These are phyloP conservation scores for Paramecium caudatum DNA, from an alignment of 73 alveolate species.

Conservation along the genomic window DNA sequence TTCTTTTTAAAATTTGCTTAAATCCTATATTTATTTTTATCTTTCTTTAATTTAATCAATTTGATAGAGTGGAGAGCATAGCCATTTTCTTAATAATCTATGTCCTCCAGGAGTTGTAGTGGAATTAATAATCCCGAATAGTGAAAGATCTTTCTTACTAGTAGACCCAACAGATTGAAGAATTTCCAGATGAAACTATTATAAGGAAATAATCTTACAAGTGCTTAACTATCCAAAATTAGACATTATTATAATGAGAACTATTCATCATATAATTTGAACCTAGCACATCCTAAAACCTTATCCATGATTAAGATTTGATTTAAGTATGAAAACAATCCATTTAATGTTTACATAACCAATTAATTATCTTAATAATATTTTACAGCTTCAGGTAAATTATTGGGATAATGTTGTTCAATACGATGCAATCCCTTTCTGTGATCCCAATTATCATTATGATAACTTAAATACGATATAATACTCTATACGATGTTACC, in stretches of 20 bases:
- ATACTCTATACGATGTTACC: slow-evolving; percentile 13
- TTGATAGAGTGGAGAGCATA: slow-evolving; percentile 82
- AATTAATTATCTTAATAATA: neutral
- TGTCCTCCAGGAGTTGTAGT: slow-evolving; percentile 85
- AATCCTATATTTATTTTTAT: slow-evolving; percentile 81
- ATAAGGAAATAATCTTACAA: neutral
- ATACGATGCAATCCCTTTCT: slow-evolving; percentile 54
- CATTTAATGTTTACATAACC: slow-evolving; percentile 48
- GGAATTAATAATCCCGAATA: slow-evolving; percentile 78
- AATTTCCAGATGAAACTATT: slow-evolving; percentile 62
- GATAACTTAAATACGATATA: slow-evolving; percentile 13
- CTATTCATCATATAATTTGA: slow-evolving; percentile 67
- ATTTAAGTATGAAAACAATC: slow-evolving; percentile 64
- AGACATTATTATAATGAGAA: slow-evolving; percentile 43
- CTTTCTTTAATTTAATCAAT: slow-evolving; percentile 82
- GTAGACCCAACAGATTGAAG: neutral
- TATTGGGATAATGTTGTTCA: slow-evolving; percentile 23
- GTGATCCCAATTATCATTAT: slow-evolving; percentile 71
- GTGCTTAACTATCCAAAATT: slow-evolving; percentile 73
- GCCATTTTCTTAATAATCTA: slow-evolving; percentile 85
- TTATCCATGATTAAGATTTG: slow-evolving; percentile 65
- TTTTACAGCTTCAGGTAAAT: slow-evolving; percentile 44
- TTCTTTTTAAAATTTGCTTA: slow-evolving; percentile 59
- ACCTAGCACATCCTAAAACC: slow-evolving; percentile 70
- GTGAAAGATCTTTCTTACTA: slow-evolving; percentile 77